Base-by-base conservation (phyloP, 225 moss, liverwort and hornwort species). In the Lunularia cruciata region DNA sequence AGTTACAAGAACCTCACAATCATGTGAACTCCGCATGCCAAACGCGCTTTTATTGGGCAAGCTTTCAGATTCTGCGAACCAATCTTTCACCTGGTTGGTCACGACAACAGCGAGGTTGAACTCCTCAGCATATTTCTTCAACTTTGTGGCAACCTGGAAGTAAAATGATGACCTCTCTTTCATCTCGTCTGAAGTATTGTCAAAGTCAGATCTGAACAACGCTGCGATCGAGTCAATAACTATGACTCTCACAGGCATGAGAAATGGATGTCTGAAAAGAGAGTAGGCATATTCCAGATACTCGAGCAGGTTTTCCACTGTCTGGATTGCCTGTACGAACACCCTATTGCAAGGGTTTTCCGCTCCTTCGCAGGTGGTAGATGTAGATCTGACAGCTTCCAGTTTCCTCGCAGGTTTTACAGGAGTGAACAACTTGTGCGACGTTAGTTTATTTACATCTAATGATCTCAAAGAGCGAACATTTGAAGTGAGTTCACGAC, bases 221-320 rank as follows among this genome's bases (percentile, higher is more conserved):
- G 84, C 80, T 32, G 84, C 77, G 1, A 84, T 65, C 22, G 84
- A 84, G 18, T 84, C 84, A 15, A 84, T 57, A 1, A 84, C 64
- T 15, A 84, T 72, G n/a, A 78, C 67, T 35, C 75, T 78, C 67
- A 84, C 84, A n/a, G 73, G 84, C 78, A 64, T 72, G 0, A 57
- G 67, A 8, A 76, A 60, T 23, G 75, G 68, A 57, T 67, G 68
- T 9, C 60, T 34, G 11, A 84, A 60, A 34, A 81, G 65, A 2
- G 38, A n/a, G 23, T 56, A 34, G 3, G 60, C 65, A 18, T 74
- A 74, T 22, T 78, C 72, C 34, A 84, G 47, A 61, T 77, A 81
- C 2, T 63, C 57, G 3, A 81, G 65, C 45, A 84, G 48, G n/a
- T 78, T 69, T 5, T 77, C 75, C 11, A 75, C 75, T 15, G 63